A percentile compares a stretch with the other conserved stretches of the same genome.
phyloP scores from a whole-genome alignment of 495 filamentous ascomycete species.

The Hypoxylon rickii region DNA sequence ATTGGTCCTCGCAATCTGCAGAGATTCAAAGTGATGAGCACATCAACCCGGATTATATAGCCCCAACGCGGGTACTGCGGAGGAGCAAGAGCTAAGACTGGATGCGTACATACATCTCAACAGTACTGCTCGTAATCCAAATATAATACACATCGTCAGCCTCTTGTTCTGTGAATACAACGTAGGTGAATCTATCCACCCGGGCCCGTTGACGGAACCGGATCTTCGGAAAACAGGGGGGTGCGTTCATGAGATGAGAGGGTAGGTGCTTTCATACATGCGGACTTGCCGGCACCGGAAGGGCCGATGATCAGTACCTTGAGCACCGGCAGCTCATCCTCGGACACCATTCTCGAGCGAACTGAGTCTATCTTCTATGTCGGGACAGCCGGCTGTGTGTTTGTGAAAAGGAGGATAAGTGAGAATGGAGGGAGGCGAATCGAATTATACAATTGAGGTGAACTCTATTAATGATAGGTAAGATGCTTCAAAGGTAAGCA shows the following conservation, averaged over 20 bases:
- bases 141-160: conserved; percentile 17
- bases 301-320: conserved; percentile 60
- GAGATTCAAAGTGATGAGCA: conserved; percentile 1
- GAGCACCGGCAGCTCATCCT: conserved; percentile 54
- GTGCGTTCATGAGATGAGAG: background rate
- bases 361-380: too few relatives aligned
- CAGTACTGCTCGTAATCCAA: conserved; percentile 22
- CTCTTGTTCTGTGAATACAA: background rate
- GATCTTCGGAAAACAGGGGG: too few relatives aligned
- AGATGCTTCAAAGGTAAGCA: conserved; percentile 9
- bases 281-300: conserved; percentile 59
- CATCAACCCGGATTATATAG: too few relatives aligned
- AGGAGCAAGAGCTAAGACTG: too few relatives aligned
- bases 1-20: conserved; percentile 63
- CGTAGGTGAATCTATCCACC: too few relatives aligned
- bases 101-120: conserved; percentile 48
- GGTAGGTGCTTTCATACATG: conserved; percentile 40
- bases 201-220: too few relatives aligned
- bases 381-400: background rate
- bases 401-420: too few relatives aligned
- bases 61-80: too few relatives aligned
- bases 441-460: background rate
- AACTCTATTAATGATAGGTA: background rate
- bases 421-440: too few relatives aligned
- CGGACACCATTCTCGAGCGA: conserved; percentile 55